Conservation (phyloP, 2,329 filamentous ascomycete species). For the Cyclaneusma minus region DNA sequence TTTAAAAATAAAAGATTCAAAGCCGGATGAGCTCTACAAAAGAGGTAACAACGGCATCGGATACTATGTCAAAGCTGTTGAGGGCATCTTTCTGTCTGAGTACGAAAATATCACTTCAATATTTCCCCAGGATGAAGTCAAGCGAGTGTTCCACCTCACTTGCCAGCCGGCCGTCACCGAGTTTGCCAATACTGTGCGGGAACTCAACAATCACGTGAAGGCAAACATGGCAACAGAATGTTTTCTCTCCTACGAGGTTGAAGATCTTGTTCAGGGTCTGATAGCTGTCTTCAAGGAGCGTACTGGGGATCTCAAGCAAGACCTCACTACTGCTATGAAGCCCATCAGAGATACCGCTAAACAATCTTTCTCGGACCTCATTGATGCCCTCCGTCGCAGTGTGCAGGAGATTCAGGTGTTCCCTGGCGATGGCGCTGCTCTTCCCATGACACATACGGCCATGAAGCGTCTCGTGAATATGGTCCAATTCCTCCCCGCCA, state of each 20-base stretch:
- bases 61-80: slow-evolving; percentile 75
- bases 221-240: slow-evolving; percentile 78
- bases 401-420: slow-evolving; percentile 50
- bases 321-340: slow-evolving; percentile 72
- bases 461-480: slow-evolving; percentile 79
- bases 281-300: slow-evolving; percentile 66
- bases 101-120: slow-evolving; percentile 82
- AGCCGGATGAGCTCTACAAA: slow-evolving; percentile 67
- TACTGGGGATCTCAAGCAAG: slow-evolving; percentile 72
- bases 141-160: slow-evolving; percentile 60
- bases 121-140: slow-evolving; percentile 77
- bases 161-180: slow-evolving; percentile 67
- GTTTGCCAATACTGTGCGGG: slow-evolving; percentile 70
- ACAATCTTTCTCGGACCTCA: slow-evolving; percentile 62
- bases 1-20: slow-evolving; percentile 62
- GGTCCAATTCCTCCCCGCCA: slow-evolving; percentile 70
- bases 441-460: slow-evolving; percentile 66
- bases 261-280: slow-evolving; percentile 72
- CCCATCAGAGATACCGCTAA: slow-evolving; percentile 89
- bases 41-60: slow-evolving; percentile 83
- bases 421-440: slow-evolving; percentile 61
- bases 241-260: slow-evolving; percentile 87
- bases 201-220: slow-evolving; percentile 83
- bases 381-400: slow-evolving; percentile 68
- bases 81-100: slow-evolving; percentile 75